Conservation (phyloP, 2,329 filamentous ascomycete species). For the Epichloe sibirici region DNA sequence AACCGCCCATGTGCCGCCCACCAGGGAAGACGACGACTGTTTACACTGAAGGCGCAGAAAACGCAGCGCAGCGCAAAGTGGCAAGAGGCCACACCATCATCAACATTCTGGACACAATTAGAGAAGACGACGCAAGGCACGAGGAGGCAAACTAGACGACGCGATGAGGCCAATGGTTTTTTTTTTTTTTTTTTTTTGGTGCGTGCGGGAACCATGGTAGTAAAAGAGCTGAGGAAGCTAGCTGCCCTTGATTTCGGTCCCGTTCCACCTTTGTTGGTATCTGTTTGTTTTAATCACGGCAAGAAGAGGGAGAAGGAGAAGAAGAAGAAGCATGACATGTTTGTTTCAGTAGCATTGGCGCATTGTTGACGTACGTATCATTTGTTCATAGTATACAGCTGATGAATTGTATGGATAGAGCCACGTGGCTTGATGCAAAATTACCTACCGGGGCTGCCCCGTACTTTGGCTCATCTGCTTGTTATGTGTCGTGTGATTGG, state of each 20-base stretch:
- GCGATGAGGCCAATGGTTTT: not conserved
- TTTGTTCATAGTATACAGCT: constrained; percentile 8
- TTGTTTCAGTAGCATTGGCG: constrained; percentile 9
- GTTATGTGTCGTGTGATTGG: no score
- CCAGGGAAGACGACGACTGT: not conserved
- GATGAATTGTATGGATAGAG: constrained; percentile 15
- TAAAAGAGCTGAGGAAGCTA: not conserved
- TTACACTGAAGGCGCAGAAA: not conserved
- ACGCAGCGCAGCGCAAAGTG: no score
- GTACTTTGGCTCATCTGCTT: not conserved
- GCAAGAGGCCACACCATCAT: no score
- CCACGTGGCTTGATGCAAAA: constrained; percentile 8
- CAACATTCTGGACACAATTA: not conserved
- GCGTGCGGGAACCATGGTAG: no score
- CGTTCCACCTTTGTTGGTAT: not conserved
- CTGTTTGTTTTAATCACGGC: not conserved
- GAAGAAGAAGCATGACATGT: constrained; percentile 5
- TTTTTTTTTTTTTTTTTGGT: no score
- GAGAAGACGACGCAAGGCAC: constrained; percentile 3
- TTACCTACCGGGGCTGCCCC: no score
- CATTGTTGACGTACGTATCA: constrained; percentile 8
- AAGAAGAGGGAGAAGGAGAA: not conserved
- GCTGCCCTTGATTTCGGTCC: not conserved
- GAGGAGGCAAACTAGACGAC: not conserved
- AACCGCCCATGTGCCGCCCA: no score